Evolutionary conservation across 495 filamentous ascomycete species (phyloP).

Genomic region (Monascus purpureus): DNA sequence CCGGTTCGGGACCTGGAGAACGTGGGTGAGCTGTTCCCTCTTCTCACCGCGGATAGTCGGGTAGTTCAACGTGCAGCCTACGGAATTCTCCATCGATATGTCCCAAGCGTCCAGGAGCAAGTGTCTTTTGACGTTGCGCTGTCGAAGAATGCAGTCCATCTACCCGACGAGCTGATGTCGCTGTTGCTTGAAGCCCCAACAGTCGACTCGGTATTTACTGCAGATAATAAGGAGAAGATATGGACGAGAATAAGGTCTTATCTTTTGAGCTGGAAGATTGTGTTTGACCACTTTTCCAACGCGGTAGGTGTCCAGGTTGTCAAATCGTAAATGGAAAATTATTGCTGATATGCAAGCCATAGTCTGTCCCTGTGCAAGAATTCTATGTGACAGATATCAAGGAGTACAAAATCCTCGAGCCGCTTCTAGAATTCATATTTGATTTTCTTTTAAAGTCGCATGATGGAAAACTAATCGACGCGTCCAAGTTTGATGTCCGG

Average conservation of each 20-base stretch:
- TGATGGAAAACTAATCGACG: constrained; percentile 49
- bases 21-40: constrained; percentile 47
- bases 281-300: constrained; percentile 75
- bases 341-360: constrained; percentile 9
- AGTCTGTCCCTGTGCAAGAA: constrained; percentile 64
- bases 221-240: constrained; percentile 21
- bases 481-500: constrained; percentile 52
- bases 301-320: constrained; percentile 34
- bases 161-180: constrained; percentile 58
- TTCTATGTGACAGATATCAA: constrained; percentile 68
- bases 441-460: constrained; percentile 65
- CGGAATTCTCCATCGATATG: constrained; percentile 58
- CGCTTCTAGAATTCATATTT: constrained; percentile 64
- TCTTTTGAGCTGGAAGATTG: constrained; percentile 79
- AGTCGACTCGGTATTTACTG: constrained; percentile 33
- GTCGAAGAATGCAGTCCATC: constrained; percentile 51
- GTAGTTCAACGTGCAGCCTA: constrained; percentile 71
- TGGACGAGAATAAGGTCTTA: constrained; percentile 50
- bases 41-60: constrained; percentile 62
- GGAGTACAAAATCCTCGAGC: constrained; percentile 50
- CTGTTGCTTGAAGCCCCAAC: constrained; percentile 42
- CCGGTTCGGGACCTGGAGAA: constrained; percentile 41
- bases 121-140: constrained; percentile 69
- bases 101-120: constrained; percentile 67
- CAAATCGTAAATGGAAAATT: not conserved